A percentile compares a stretch with the other conserved stretches of the same genome.
Conservation (phyloP, 176 grass and related monocot species). For the Eremochloa ophiuroides region DNA sequence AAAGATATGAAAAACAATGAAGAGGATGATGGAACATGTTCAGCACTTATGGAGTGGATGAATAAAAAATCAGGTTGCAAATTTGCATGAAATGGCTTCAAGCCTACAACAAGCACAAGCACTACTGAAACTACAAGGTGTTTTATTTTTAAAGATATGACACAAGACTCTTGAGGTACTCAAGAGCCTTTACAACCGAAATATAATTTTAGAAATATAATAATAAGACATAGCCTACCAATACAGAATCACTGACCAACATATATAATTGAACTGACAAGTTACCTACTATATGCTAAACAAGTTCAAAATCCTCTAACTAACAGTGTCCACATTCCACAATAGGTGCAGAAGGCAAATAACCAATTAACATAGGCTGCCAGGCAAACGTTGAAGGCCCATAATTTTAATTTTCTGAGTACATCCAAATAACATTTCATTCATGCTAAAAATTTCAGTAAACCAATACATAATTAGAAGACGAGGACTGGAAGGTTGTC, state of each 20-base stretch:
- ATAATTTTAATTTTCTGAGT: not conserved
- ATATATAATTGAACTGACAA: not conserved
- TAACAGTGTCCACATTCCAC: not conserved
- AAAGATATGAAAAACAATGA: not conserved
- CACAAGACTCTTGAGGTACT: not conserved
- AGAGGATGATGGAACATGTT: not conserved
- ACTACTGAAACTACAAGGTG: not conserved
- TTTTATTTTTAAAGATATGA: not conserved
- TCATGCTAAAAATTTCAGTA: not conserved
- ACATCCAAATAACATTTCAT: not conserved
- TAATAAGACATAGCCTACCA: not conserved
- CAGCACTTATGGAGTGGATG: not conserved
- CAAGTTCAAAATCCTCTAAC: not conserved
- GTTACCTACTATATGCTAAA: not conserved
- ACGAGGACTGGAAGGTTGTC: not conserved
- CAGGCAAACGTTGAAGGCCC: not conserved
- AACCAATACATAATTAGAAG: not conserved
- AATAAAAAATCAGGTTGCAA: not conserved
- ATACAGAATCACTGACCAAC: not conserved
- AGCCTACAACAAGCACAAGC: too few relatives aligned
- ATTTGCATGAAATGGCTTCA: conserved; percentile 4
- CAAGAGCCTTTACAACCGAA: not conserved
- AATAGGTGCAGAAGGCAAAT: not conserved
- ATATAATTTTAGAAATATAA: not conserved
- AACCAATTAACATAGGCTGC: conserved; percentile 1